Percentiles rank a stretch among this genome's conserved stretches.
These are phyloP conservation scores for Solanum hybrid DNA, from an alignment of 305 asterid genomes.

Conservation along the genomic window DNA sequence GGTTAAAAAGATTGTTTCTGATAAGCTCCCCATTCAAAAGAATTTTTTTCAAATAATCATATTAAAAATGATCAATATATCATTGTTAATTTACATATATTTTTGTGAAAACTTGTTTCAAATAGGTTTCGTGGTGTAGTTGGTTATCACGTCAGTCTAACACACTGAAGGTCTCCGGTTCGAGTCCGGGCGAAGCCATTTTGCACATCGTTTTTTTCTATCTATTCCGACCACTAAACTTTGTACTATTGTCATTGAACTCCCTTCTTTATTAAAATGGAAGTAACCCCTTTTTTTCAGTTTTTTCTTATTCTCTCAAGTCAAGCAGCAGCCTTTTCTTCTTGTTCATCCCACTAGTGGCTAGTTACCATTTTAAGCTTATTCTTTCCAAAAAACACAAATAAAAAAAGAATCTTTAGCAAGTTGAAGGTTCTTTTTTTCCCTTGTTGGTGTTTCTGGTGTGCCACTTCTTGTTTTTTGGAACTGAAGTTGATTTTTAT, in stretches of 20 bases:
- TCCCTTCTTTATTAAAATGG: not conserved
- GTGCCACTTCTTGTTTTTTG: not conserved
- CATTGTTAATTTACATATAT: no score
- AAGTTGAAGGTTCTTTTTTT: not conserved
- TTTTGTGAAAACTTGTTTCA: not conserved
- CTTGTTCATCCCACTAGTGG: not conserved
- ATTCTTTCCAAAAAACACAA: not conserved
- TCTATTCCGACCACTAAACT: not conserved
- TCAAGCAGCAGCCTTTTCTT: not conserved
- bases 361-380: not conserved
- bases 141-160: slow-evolving; percentile 99
- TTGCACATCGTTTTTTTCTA: not conserved
- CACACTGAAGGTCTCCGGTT: slow-evolving; percentile 99
- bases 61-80: not conserved
- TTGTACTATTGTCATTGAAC: not conserved
- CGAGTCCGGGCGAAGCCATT: slow-evolving; percentile 17
- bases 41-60: no score
- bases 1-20: no score
- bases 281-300: not conserved
- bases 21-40: no score
- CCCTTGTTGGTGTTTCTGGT: not conserved
- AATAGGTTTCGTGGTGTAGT: slow-evolving; percentile 89
- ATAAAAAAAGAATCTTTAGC: not conserved
- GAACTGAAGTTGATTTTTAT: not conserved
- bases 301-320: not conserved